A percentile compares a stretch with the other conserved stretches of the same genome.
Evolutionary conservation across 768 basidiomycete genomes (phyloP).

Genomic region (Pholiota microspora): DNA sequence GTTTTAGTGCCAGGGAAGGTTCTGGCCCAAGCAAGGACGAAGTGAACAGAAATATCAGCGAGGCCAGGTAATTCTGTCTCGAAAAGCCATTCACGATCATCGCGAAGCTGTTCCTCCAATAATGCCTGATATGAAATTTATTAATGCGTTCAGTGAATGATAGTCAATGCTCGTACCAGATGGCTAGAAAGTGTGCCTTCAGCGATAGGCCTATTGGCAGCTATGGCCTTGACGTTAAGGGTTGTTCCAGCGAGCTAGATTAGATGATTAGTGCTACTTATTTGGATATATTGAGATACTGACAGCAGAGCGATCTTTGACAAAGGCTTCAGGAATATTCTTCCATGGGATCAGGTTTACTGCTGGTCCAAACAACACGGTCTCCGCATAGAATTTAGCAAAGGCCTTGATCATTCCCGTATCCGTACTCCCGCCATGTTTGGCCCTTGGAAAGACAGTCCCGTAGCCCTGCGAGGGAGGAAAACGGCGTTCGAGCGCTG

Average conservation of each 20-base stretch:
- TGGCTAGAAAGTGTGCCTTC: conserved; percentile 44
- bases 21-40: conserved; percentile 44
- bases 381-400: conserved; percentile 44
- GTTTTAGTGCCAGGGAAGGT: conserved; percentile 31
- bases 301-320: conserved; percentile 49
- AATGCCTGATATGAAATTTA: conserved; percentile 21
- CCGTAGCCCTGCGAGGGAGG: conserved; percentile 45
- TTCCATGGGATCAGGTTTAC: conserved; percentile 45
- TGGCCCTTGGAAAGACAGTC: conserved; percentile 47
- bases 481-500: conserved; percentile 53
- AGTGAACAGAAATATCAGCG: conserved; percentile 52
- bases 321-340: conserved; percentile 40
- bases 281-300: neutral
- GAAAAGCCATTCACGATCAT: conserved; percentile 57
- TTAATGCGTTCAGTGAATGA: neutral
- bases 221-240: conserved; percentile 38
- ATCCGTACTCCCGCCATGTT: conserved; percentile 37
- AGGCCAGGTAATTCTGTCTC: conserved; percentile 50
- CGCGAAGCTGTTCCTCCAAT: conserved; percentile 43
- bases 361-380: conserved; percentile 39
- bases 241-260: conserved; percentile 33
- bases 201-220: conserved; percentile 26
- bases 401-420: conserved; percentile 49
- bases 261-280: neutral
- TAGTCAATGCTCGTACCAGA: conserved; percentile 33